phyloP scores from a whole-genome alignment of 192 early-diverging fungal species.

The Funneliformis geosporum region DNA sequence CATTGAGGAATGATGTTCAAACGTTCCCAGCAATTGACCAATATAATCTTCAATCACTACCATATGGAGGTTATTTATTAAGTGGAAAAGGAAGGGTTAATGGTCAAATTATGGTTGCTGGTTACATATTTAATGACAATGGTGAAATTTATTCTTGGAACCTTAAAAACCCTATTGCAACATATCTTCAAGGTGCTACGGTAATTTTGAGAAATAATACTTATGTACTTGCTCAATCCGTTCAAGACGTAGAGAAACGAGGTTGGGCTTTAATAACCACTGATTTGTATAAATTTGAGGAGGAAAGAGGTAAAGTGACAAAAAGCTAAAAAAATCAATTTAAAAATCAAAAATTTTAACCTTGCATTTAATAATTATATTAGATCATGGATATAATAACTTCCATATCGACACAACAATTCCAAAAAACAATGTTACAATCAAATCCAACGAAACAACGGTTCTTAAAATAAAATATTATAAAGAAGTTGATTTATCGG shows the following conservation, averaged over 20 bases:
- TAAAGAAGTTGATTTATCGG: neutral
- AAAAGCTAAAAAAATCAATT: neutral
- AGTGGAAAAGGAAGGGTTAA: too few relatives aligned
- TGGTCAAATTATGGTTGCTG: neutral
- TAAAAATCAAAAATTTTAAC: neutral
- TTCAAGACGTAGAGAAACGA: too few relatives aligned
- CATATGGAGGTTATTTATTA: slow-evolving; percentile 7
- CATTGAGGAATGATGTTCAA: too few relatives aligned
- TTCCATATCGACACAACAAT: neutral
- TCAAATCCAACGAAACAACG: neutral
- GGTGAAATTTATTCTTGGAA: neutral
- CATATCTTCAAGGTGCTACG: too few relatives aligned
- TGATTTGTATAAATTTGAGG: neutral
- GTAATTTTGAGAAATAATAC: too few relatives aligned
- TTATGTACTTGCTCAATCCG: too few relatives aligned
- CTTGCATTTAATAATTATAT: neutral
- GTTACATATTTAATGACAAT: neutral
- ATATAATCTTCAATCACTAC: neutral
- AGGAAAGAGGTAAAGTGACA: neutral
- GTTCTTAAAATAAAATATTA: neutral
- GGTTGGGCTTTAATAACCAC: too few relatives aligned
- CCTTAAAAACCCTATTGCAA: neutral
- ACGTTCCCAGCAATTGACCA: neutral
- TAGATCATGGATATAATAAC: neutral
- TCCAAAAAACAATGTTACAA: neutral